phyloP scores from a whole-genome alignment of 768 basidiomycete genomes.

The Clitopilus passeckerianus region DNA sequence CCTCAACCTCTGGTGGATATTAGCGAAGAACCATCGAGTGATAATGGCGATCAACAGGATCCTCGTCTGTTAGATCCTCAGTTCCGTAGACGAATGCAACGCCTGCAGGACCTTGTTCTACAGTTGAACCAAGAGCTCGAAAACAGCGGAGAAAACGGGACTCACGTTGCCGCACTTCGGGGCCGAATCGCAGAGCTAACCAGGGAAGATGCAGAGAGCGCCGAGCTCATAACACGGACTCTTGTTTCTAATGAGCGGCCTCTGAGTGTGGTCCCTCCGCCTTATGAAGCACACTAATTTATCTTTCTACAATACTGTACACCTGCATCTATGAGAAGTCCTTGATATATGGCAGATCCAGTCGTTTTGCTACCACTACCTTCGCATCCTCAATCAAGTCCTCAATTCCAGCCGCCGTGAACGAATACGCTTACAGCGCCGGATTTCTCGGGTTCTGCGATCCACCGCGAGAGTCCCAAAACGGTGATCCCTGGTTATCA shows the following conservation, averaged over 20 bases:
- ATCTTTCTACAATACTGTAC: too few relatives aligned
- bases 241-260: neutral
- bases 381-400: too few relatives aligned
- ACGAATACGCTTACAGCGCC: neutral
- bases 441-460: neutral
- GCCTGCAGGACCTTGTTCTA: slow-evolving; percentile 3
- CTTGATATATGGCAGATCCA: too few relatives aligned
- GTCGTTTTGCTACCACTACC: too few relatives aligned
- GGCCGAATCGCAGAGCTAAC: slow-evolving; percentile 4
- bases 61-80: neutral
- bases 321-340: too few relatives aligned
- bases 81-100: slow-evolving; percentile 4
- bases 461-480: neutral
- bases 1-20: neutral
- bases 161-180: slow-evolving; percentile 2
- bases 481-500: too few relatives aligned
- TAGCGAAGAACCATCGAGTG: neutral
- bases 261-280: neutral
- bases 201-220: neutral
- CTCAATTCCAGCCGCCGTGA: too few relatives aligned
- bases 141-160: neutral
- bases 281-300: neutral
- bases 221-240: neutral
- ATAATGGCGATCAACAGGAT: neutral
- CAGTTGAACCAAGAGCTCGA: slow-evolving; percentile 2